These are phyloP conservation scores for Capillidium rhysosporum DNA, from an alignment of 371 early-diverging fungal genomes.

Conservation along the genomic window DNA sequence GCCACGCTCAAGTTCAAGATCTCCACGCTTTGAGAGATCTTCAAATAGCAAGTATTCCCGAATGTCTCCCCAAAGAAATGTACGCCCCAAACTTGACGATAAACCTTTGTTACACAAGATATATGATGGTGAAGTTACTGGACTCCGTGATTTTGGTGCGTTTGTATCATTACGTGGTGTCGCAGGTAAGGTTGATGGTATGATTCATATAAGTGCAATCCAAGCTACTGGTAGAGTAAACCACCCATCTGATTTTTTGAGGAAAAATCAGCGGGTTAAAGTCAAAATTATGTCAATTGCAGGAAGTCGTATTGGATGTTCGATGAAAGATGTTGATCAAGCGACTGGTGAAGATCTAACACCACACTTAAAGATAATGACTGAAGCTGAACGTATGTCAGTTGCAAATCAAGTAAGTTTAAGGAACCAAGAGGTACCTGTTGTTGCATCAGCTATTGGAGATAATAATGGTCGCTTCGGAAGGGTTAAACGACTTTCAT, in stretches of 20 bases:
- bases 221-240: slow-evolving; percentile 37
- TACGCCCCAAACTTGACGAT: slow-evolving; percentile 24
- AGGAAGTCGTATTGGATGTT: slow-evolving; percentile 57
- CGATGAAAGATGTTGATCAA: slow-evolving; percentile 92
- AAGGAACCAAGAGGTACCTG: slow-evolving; percentile 10
- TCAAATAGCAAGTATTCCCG: background rate
- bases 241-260: slow-evolving; percentile 63
- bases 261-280: slow-evolving; percentile 52
- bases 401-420: slow-evolving; percentile 4
- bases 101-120: slow-evolving; percentile 76
- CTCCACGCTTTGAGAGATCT: background rate
- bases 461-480: slow-evolving; percentile 32
- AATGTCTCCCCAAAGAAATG: background rate
- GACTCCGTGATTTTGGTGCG: slow-evolving; percentile 77
- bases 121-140: slow-evolving; percentile 58
- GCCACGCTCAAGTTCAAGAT: background rate
- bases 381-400: slow-evolving; percentile 34
- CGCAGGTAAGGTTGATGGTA: slow-evolving; percentile 45
- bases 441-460: slow-evolving; percentile 24
- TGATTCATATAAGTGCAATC: slow-evolving; percentile 70
- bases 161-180: slow-evolving; percentile 75
- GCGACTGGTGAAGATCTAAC: slow-evolving; percentile 66
- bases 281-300: slow-evolving; percentile 85
- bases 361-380: slow-evolving; percentile 25
- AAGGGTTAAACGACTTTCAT: slow-evolving; percentile 69